A percentile compares a stretch with the other conserved stretches of the same genome.
Evolutionary conservation across 495 filamentous ascomycete species (phyloP).

Genomic region (Elaphomyces granulatus): DNA sequence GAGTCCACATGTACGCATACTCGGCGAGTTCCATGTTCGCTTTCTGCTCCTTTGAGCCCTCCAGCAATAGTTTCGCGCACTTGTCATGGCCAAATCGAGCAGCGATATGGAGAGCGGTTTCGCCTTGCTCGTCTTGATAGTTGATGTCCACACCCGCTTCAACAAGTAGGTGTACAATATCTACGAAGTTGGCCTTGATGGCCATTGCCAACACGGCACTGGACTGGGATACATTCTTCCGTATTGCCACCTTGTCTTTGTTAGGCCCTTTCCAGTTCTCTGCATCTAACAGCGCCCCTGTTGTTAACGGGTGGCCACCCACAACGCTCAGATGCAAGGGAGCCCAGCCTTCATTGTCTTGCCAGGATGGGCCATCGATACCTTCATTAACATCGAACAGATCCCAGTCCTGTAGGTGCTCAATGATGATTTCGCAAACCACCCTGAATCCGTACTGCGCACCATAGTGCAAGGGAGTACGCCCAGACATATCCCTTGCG

Average conservation of each 20-base stretch:
- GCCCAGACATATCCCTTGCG: constrained; percentile 62
- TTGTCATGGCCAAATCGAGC: constrained; percentile 74
- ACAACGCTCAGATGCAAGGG: constrained; percentile 88
- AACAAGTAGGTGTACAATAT: constrained; percentile 74
- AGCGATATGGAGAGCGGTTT: constrained; percentile 83
- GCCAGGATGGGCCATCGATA: constrained; percentile 75
- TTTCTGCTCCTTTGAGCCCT: constrained; percentile 52
- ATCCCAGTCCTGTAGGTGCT: constrained; percentile 75
- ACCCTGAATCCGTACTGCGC: constrained; percentile 86
- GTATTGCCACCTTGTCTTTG: constrained; percentile 42
- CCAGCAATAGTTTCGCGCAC: constrained; percentile 61
- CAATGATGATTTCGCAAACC: constrained; percentile 76
- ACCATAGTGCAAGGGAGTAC: constrained; percentile 85
- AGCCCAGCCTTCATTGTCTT: constrained; percentile 82
- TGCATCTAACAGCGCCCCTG: constrained; percentile 60
- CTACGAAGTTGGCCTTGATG: constrained; percentile 65
- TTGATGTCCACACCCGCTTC: constrained; percentile 88
- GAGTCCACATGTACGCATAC: constrained; percentile 82
- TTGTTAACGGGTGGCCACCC: constrained; percentile 77
- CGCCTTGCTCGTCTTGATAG: constrained; percentile 85
- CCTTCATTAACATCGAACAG: constrained; percentile 72
- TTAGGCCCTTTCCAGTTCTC: constrained; percentile 54
- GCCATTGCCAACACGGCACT: constrained; percentile 81
- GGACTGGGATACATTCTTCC: constrained; percentile 63
- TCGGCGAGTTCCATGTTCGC: constrained; percentile 66